Conservation (phyloP, 2,329 filamentous ascomycete genomes). For the Emergomyces orientalis region DNA sequence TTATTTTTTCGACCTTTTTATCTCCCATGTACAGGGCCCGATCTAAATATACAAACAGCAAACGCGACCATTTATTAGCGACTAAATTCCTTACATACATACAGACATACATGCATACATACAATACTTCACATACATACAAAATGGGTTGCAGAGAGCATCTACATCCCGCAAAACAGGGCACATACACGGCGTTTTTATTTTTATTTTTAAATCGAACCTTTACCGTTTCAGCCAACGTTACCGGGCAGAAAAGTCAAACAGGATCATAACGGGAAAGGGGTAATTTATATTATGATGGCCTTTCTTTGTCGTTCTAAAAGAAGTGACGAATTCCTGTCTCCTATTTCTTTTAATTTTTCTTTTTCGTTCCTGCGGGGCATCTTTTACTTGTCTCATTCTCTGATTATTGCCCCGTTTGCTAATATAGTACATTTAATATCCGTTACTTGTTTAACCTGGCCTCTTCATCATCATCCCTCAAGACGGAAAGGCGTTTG, state of each 20-base stretch:
- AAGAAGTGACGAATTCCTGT: background rate
- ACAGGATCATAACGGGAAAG: background rate
- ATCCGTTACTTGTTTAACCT: background rate
- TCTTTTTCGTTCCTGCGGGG: background rate
- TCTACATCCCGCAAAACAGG: background rate
- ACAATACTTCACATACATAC: background rate
- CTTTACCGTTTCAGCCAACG: background rate
- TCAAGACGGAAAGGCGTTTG: conserved; percentile 12
- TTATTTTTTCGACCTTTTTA: background rate
- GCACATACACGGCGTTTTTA: background rate
- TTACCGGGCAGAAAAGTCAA: background rate
- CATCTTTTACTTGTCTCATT: no score
- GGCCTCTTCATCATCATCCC: background rate
- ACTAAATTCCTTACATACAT: conserved; percentile 4
- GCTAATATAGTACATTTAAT: background rate
- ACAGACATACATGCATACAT: conserved; percentile 3
- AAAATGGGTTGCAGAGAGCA: background rate
- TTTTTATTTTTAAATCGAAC: conserved; percentile 7
- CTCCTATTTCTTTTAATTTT: background rate
- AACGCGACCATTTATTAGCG: background rate
- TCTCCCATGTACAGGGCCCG: background rate
- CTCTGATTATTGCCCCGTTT: background rate
- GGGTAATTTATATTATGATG: background rate
- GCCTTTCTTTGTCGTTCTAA: background rate
- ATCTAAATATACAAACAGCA: background rate